Evolutionary conservation across 306 rosid genomes (phyloP).

Genomic region (Benincasa hispida): DNA sequence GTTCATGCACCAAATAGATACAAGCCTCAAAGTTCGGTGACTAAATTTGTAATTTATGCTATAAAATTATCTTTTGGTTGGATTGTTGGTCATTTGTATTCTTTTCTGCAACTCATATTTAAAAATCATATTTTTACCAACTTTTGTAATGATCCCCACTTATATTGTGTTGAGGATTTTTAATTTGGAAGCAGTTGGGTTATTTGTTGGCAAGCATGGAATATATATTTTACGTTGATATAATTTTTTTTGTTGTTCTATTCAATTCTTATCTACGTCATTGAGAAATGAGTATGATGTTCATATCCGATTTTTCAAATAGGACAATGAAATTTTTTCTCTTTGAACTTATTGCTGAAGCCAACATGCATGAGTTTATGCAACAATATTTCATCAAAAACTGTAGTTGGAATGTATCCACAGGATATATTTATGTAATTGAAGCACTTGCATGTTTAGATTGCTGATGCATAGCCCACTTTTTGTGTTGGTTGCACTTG

Average conservation of each 20-base stretch:
- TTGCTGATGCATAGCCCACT: not conserved
- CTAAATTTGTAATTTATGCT: not conserved
- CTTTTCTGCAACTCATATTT: not conserved
- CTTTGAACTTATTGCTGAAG: not conserved
- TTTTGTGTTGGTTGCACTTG: slow-evolving; percentile 4
- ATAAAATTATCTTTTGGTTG: not conserved
- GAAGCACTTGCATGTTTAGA: not conserved
- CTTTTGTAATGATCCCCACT: not conserved
- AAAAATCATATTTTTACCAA: not conserved
- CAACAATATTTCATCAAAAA: not conserved
- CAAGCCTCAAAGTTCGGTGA: not conserved
- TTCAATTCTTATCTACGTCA: not conserved
- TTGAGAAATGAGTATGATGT: not conserved
- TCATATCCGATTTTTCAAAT: not conserved
- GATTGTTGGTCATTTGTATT: not conserved
- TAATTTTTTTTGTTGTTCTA: not conserved
- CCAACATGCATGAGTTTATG: not conserved
- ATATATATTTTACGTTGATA: not conserved
- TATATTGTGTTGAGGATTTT: no score
- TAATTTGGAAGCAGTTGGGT: not conserved
- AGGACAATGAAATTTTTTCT: not conserved
- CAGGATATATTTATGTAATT: not conserved
- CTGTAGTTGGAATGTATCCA: not conserved
- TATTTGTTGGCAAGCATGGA: not conserved
- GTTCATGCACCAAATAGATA: not conserved